phyloP scores from a whole-genome alignment of 148 eudicot genomes.

The Camellia japonica region DNA sequence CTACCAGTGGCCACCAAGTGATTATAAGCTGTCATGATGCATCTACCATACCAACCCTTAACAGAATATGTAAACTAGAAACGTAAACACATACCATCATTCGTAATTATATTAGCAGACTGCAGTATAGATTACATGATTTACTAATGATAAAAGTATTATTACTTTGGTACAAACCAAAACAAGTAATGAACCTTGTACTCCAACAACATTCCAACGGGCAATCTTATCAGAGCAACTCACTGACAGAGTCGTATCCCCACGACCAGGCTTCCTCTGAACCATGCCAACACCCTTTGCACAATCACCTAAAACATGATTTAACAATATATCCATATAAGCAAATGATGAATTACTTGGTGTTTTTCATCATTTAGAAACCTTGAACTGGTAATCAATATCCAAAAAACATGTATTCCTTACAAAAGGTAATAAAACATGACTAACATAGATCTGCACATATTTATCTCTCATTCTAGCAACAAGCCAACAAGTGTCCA shows the following conservation, averaged over 20 bases:
- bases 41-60: background rate
- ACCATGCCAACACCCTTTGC: slow-evolving; percentile 48
- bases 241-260: slow-evolving; percentile 81
- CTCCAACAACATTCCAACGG: slow-evolving; percentile 91
- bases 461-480: background rate
- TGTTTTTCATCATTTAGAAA: background rate
- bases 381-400: background rate
- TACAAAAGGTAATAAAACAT: background rate
- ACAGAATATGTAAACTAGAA: background rate
- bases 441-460: background rate
- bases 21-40: background rate
- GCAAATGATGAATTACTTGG: background rate
- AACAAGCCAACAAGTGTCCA: background rate
- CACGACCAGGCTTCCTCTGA: slow-evolving; percentile 98
- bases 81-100: background rate
- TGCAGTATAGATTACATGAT: background rate
- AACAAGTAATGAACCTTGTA: slow-evolving; percentile 60
- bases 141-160: background rate
- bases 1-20: background rate
- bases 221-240: slow-evolving; percentile 99
- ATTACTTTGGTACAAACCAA: background rate
- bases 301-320: slow-evolving; percentile 32
- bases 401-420: background rate
- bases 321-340: background rate
- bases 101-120: background rate